A percentile compares a stretch with the other conserved stretches of the same genome.
These are phyloP conservation scores for Dipteronia sinensis DNA, from an alignment of 345 rosid genomes.

Conservation along the genomic window DNA sequence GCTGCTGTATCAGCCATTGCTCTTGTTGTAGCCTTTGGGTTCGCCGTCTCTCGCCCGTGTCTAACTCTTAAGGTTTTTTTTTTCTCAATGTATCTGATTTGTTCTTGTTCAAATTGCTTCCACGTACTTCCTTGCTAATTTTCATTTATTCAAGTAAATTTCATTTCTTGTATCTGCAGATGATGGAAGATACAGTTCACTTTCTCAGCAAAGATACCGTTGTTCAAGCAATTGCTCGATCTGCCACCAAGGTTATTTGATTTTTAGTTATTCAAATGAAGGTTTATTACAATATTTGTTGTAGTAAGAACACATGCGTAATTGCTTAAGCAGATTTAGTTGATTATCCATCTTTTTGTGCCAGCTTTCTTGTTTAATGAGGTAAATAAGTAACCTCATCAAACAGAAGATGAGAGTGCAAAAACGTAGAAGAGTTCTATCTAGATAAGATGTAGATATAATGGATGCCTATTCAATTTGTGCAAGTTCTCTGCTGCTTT, in stretches of 20 bases:
- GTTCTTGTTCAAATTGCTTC: conserved; percentile 3
- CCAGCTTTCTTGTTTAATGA: not conserved
- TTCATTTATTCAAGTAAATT: conserved; percentile 22
- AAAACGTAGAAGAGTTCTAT: not conserved
- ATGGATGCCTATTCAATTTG: not conserved
- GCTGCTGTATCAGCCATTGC: conserved; percentile 98
- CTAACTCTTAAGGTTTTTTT: conserved; percentile 83
- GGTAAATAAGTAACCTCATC: not conserved
- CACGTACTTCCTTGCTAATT: not conserved
- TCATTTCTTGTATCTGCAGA: conserved; percentile 52
- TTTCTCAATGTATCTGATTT: conserved; percentile 11
- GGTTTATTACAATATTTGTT: not conserved
- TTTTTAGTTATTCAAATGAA: not conserved
- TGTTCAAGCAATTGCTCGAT: conserved; percentile 94
- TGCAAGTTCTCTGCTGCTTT: not conserved
- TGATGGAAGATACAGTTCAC: conserved; percentile 98
- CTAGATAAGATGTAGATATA: not conserved
- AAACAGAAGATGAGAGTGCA: not conserved
- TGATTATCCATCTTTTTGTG: not conserved
- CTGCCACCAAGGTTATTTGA: conserved; percentile 89
- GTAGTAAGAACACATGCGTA: not conserved
- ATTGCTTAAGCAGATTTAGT: not conserved
- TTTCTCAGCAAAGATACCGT: conserved; percentile 96
- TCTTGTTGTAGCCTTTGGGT: conserved; percentile 97
- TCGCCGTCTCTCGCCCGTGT: conserved; percentile 99